phyloP scores from a whole-genome alignment of 108 stramenopile species.

The Cyclostephanos tholiformis region DNA sequence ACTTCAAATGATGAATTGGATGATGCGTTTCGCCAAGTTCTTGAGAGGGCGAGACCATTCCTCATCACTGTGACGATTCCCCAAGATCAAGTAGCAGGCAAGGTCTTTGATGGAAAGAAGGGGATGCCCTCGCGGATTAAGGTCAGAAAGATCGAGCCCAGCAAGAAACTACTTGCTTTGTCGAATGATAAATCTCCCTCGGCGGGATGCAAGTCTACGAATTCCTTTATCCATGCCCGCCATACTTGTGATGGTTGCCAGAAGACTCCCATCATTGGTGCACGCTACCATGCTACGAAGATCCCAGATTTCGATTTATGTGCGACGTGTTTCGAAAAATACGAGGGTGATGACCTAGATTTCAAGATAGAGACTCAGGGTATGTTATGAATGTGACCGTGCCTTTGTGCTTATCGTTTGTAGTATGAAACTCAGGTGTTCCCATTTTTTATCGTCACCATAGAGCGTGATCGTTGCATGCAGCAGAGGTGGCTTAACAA shows the following conservation, averaged over 20 bases:
- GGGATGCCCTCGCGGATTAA: constrained; percentile 7
- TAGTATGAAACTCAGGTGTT: not conserved
- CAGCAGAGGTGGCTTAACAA: constrained; percentile 68
- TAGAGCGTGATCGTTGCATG: constrained; percentile 70
- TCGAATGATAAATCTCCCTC: constrained; percentile 6
- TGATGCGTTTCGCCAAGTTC: constrained; percentile 70
- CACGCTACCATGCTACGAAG: constrained; percentile 78
- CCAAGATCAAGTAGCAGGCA: not conserved
- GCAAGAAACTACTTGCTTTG: constrained; percentile 3
- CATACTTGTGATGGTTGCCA: constrained; percentile 90
- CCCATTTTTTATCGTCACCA: constrained; percentile 3
- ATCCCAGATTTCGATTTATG: constrained; percentile 88
- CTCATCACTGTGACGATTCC: constrained; percentile 44
- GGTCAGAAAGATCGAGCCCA: constrained; percentile 1
- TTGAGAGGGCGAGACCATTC: constrained; percentile 48
- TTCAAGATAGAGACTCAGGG: constrained; percentile 68
- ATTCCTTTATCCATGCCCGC: constrained; percentile 64
- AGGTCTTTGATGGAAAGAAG: constrained; percentile 5
- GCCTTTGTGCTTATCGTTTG: not conserved
- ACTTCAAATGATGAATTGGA: constrained; percentile 67
- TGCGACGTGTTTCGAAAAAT: constrained; percentile 60
- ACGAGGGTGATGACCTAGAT: constrained; percentile 70
- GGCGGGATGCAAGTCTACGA: not conserved
- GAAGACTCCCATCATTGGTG: constrained; percentile 79
- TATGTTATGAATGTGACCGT: constrained; percentile 29